Evolutionary conservation across 805 yeast genomes (phyloP).

Genomic region (Starmera dryadoides): DNA sequence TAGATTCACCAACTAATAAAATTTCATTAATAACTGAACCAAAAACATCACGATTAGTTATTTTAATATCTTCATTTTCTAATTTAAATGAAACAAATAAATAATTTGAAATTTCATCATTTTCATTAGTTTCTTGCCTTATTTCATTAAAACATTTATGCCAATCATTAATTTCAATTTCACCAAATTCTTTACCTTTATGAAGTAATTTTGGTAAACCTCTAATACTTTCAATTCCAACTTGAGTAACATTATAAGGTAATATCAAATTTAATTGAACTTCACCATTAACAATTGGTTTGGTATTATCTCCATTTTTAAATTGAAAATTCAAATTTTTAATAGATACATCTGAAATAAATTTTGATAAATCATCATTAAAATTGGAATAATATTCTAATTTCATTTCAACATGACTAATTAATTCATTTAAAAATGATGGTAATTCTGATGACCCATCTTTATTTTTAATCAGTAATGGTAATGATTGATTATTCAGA

Average conservation of each 20-base stretch:
- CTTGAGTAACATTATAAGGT: slow-evolving; percentile 21
- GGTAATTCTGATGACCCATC: slow-evolving; percentile 16
- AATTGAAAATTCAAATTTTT: slow-evolving; percentile 29
- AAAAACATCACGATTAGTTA: slow-evolving; percentile 34
- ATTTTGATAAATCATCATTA: slow-evolving; percentile 4
- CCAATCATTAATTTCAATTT: slow-evolving; percentile 40
- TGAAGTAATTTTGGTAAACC: slow-evolving; percentile 36
- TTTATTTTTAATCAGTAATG: slow-evolving; percentile 12
- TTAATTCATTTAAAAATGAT: slow-evolving; percentile 12
- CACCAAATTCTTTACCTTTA: slow-evolving; percentile 32
- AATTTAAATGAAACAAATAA: slow-evolving; percentile 32
- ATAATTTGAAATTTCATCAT: slow-evolving; percentile 12
- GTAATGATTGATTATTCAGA: slow-evolving; percentile 11
- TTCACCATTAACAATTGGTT: slow-evolving; percentile 32
- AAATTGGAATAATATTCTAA: slow-evolving; percentile 10
- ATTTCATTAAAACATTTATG: slow-evolving; percentile 31
- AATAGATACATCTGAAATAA: slow-evolving; percentile 30
- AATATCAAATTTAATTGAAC: slow-evolving; percentile 24
- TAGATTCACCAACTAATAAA: slow-evolving; percentile 31
- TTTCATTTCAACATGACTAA: slow-evolving; percentile 8
- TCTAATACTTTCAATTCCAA: slow-evolving; percentile 29
- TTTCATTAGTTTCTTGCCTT: slow-evolving; percentile 12
- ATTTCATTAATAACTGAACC: slow-evolving; percentile 36
- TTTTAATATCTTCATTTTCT: slow-evolving; percentile 32
- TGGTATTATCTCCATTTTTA: slow-evolving; percentile 22